Conservation (phyloP, 2,329 filamentous ascomycete genomes). For the Scytalidium sp. region DNA sequence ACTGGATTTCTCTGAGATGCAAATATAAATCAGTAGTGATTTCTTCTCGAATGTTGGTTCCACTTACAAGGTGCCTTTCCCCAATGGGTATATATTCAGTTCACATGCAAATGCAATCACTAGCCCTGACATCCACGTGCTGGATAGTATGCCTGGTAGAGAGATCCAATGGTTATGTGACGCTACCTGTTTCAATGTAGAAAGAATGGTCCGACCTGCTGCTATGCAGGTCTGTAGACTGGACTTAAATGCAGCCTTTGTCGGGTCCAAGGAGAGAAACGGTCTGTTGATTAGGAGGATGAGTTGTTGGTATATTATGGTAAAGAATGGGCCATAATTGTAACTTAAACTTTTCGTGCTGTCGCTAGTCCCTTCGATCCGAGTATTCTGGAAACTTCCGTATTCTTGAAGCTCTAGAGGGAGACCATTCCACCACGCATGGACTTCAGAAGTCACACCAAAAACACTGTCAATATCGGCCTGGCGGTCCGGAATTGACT, state of each 20-base stretch:
- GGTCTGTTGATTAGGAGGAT: conserved; percentile 1
- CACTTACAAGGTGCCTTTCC: neutral
- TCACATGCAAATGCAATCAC: conserved; percentile 1
- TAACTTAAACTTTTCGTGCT: neutral
- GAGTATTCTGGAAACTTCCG: neutral
- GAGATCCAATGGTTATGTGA: neutral
- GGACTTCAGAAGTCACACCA: neutral
- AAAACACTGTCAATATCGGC: neutral
- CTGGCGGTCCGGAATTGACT: neutral
- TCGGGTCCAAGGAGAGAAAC: neutral
- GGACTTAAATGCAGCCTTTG: neutral
- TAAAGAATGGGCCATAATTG: neutral
- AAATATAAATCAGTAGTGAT: neutral
- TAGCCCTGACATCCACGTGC: conserved; percentile 1
- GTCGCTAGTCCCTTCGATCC: neutral
- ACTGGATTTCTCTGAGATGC: neutral
- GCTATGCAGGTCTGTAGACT: neutral
- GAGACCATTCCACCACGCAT: neutral
- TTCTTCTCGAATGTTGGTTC: neutral
- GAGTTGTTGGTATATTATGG: conserved; percentile 1
- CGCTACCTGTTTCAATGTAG: neutral
- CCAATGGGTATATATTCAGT: neutral
- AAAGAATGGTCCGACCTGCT: neutral
- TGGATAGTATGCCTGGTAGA: neutral
- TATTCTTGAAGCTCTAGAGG: neutral